Evolutionary conservation across 306 rosid species (phyloP).

Genomic region (Cucurbita maxima): DNA sequence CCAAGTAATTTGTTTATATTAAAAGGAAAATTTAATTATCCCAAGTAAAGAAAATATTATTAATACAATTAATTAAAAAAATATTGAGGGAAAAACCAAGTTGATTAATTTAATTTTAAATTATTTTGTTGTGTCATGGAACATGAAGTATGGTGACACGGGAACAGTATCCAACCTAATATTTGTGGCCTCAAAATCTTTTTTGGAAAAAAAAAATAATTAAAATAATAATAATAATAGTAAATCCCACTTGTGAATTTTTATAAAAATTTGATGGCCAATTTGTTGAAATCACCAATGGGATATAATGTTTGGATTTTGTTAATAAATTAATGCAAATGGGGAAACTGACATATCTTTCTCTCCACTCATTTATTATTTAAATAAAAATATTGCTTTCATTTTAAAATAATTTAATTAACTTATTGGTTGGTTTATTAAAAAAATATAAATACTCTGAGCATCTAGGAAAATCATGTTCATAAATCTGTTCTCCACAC

Average conservation of each 20-base stretch:
- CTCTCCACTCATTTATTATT: background rate
- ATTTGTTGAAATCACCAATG: background rate
- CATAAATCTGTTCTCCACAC: background rate
- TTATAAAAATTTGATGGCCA: background rate
- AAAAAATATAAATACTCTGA: background rate
- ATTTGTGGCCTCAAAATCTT: background rate
- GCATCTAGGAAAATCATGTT: background rate
- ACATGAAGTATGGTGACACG: background rate
- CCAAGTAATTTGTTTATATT: too few relatives aligned
- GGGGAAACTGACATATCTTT: background rate
- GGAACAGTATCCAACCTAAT: conserved; percentile 8
- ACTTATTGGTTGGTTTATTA: background rate
- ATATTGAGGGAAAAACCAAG: background rate
- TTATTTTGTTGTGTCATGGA: conserved; percentile 1
- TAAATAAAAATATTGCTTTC: background rate
- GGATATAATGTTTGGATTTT: conserved; percentile 6
- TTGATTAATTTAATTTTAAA: background rate
- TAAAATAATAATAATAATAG: background rate
- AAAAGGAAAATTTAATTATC: too few relatives aligned
- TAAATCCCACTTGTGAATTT: conserved; percentile 1
- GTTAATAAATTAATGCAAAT: background rate
- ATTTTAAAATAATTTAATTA: background rate
- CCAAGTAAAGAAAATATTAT: too few relatives aligned
- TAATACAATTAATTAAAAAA: background rate
- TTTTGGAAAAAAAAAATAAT: background rate